Evolutionary conservation across 1,284 basidiomycete species (phyloP).

Genomic region (Trichosporon asahii): DNA sequence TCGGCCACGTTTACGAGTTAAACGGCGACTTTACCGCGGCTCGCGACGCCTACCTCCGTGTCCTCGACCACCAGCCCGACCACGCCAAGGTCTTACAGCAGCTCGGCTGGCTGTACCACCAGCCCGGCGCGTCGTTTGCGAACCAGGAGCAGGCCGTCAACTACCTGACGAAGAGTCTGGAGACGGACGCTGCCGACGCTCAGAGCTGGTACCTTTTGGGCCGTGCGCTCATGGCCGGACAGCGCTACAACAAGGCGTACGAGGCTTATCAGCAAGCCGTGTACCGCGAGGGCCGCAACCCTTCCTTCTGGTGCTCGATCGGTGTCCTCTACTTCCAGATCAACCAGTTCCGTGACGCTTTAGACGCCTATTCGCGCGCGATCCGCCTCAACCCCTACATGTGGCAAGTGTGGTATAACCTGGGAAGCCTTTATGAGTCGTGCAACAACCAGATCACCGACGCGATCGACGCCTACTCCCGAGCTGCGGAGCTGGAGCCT

Average conservation of each 20-base stretch:
- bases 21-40: constrained; percentile 57
- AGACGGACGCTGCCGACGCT: constrained; percentile 91
- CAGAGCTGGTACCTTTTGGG: constrained; percentile 99
- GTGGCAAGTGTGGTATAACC: constrained; percentile 98
- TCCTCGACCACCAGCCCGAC: constrained; percentile 84
- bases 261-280: constrained; percentile 99
- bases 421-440: constrained; percentile 93
- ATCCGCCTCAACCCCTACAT: constrained; percentile 99
- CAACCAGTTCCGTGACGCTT: constrained; percentile 96
- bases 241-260: constrained; percentile 99
- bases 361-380: constrained; percentile 96
- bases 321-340: constrained; percentile 99
- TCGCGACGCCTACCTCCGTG: constrained; percentile 95
- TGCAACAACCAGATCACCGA: constrained; percentile 99
- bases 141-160: constrained; percentile 92
- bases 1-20: constrained; percentile 91
- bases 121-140: constrained; percentile 87
- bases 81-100: constrained; percentile 98
- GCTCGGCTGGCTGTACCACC: constrained; percentile 95
- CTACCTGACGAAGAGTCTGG: constrained; percentile 89
- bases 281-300: constrained; percentile 96
- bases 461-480: constrained; percentile 95
- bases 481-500: constrained; percentile 85
- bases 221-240: constrained; percentile 97
- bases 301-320: constrained; percentile 99